Evolutionary conservation across 495 filamentous ascomycete species (phyloP).

Genomic region (Penicillium tannophilum): DNA sequence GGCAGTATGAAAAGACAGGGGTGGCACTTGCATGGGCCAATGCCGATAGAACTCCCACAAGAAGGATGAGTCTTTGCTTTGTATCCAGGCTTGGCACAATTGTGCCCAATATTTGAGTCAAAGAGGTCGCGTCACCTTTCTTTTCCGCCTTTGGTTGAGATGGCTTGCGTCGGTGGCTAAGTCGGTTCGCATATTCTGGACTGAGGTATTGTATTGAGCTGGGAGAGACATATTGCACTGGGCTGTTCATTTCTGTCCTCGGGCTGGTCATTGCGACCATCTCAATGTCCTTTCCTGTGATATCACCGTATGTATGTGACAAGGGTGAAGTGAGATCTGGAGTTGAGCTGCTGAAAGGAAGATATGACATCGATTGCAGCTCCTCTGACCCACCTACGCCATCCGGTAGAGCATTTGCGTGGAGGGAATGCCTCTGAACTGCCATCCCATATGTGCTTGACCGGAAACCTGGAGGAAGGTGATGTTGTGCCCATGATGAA

Average conservation of each 20-base stretch:
- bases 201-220: neutral
- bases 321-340: neutral
- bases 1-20: constrained; percentile 76
- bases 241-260: neutral
- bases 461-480: constrained; percentile 19
- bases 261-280: constrained; percentile 14
- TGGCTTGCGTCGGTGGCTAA: neutral
- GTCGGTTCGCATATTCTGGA: neutral
- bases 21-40: constrained; percentile 68
- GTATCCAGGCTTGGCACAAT: constrained; percentile 67
- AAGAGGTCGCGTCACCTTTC: constrained; percentile 12
- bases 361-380: neutral
- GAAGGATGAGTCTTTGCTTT: constrained; percentile 54
- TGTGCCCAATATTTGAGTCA: constrained; percentile 67
- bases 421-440: neutral
- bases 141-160: constrained; percentile 9
- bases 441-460: constrained; percentile 14
- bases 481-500: constrained; percentile 19
- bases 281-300: constrained; percentile 5
- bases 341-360: neutral
- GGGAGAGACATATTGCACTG: neutral
- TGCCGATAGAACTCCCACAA: constrained; percentile 62
- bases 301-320: neutral
- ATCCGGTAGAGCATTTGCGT: neutral
- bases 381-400: neutral